Percentiles rank a stretch among this genome's conserved stretches.
Conservation (phyloP, 108 stramenopile species). For the Discostella stelligeroides region DNA sequence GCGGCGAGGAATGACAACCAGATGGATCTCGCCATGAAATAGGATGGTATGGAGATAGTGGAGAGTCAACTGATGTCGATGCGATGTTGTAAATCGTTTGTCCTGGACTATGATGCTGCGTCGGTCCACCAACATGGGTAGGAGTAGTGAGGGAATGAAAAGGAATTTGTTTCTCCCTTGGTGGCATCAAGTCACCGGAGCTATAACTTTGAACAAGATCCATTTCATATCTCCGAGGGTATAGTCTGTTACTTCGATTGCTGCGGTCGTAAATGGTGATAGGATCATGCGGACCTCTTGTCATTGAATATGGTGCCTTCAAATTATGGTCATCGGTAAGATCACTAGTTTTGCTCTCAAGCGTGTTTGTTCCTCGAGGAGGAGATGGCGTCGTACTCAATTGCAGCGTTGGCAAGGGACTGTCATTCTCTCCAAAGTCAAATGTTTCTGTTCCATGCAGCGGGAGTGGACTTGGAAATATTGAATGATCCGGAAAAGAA, state of each 20-base stretch:
- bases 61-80: constrained; percentile 1
- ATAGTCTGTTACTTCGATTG: not conserved
- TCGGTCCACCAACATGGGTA: constrained; percentile 9
- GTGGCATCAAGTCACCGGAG: not conserved
- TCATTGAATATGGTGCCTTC: not conserved
- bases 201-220: not conserved
- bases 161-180: not conserved
- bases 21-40: constrained; percentile 12
- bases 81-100: constrained; percentile 44
- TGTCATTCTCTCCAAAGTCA: not conserved
- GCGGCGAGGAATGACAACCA: constrained; percentile 23
- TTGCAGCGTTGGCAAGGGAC: constrained; percentile 3
- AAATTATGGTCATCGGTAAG: not conserved
- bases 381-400: constrained; percentile 3
- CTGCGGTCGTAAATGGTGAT: not conserved
- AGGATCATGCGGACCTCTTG: not conserved
- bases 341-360: not conserved
- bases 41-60: constrained; percentile 16
- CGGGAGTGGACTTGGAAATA: constrained; percentile 6
- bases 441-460: constrained; percentile 1
- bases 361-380: not conserved
- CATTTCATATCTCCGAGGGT: not conserved
- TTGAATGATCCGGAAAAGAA: not conserved
- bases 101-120: constrained; percentile 41
- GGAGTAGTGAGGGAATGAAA: not conserved